A percentile compares a stretch with the other conserved stretches of the same genome.
Evolutionary conservation across 1,284 basidiomycete species (phyloP).

Genomic region (Cronartium ribicola): DNA sequence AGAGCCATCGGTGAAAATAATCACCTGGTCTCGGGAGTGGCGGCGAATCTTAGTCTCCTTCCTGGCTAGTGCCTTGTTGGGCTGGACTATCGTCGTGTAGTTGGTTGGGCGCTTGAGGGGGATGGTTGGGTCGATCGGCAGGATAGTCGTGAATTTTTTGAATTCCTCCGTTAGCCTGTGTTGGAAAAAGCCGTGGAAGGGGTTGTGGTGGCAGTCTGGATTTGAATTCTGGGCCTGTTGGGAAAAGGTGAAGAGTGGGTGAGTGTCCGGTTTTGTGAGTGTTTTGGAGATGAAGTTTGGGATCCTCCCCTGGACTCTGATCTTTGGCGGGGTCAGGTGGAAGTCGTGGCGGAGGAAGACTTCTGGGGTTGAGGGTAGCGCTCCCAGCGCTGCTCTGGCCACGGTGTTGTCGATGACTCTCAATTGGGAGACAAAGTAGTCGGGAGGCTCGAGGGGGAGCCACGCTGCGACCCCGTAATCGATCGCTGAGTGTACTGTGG

Average conservation of each 20-base stretch:
- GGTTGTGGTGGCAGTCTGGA: not conserved
- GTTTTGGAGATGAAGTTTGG: not conserved
- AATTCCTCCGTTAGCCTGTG: not conserved
- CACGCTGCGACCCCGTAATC: not conserved
- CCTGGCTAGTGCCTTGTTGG: not conserved
- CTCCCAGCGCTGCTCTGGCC: not conserved
- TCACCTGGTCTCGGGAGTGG: not conserved
- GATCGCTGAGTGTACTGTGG: not conserved
- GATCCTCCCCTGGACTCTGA: not conserved
- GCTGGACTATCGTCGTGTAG: not conserved
- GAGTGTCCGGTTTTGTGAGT: not conserved
- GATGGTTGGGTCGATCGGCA: not conserved
- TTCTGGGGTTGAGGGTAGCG: not conserved
- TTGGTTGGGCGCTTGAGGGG: not conserved
- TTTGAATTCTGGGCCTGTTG: not conserved
- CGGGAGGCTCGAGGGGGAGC: not conserved
- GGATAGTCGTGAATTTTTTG: not conserved
- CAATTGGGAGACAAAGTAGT: not conserved
- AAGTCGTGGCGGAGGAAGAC: not conserved
- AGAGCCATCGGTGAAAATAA: constrained; percentile 5
- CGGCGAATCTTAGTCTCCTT: too few species aligned
- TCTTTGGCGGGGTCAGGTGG: not conserved
- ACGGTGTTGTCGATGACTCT: not conserved
- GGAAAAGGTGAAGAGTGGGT: not conserved
- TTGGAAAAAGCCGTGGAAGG: not conserved